Evolutionary conservation across 352 stramenopile species (phyloP), one percentile per base, ranked within the genome.

Genomic region (Phytopythium aichiense): DNA sequence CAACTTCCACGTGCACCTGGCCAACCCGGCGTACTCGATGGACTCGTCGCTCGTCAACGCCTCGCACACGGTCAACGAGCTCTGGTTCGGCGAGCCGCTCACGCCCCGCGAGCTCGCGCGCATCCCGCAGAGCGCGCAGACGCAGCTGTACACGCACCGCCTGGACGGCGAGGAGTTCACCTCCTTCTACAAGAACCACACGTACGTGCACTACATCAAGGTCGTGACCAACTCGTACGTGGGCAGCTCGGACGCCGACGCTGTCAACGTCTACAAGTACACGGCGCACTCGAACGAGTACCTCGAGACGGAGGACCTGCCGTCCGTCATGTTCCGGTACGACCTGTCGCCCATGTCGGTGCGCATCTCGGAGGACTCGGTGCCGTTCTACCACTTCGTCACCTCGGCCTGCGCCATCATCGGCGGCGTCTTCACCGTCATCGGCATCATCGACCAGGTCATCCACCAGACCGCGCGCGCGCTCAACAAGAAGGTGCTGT

Each of bases 131-230:
- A 85, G 89, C 38, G 91, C 90, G 42, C 89, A 97, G 57, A 75
- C 92, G 64, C 77, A 97, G 71, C 84, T 97, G 59, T 95, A 98
- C 75, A 98, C 91, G 70, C 86, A 96, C 69, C 91, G 95, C 16
- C 87, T 99, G 62, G 94, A 98, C 73, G 89, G 92, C 51, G 74
- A 91, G 51, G 67, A 85, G 11, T 99, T 97, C 61, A 86, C 88
- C 48, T 96, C 90, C 25, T 87, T 87, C 57, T 81, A 96, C 67
- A 94, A 96, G 70, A 98, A 99, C 77, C 89, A 98, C 75, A 98
- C 96, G 62, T 98, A 98, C 68, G 96, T 99, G 80, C 97, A 99
- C 78, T 99, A 99, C 84, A 98, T 99, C 67, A 99, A 99, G 77
- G 95, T 99, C 30, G 94, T 98, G 67, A 98, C 93, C 11, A 98